Evolutionary conservation across 1,284 basidiomycete species (phyloP).

Genomic region (Cryptococcus amylolentus): DNA sequence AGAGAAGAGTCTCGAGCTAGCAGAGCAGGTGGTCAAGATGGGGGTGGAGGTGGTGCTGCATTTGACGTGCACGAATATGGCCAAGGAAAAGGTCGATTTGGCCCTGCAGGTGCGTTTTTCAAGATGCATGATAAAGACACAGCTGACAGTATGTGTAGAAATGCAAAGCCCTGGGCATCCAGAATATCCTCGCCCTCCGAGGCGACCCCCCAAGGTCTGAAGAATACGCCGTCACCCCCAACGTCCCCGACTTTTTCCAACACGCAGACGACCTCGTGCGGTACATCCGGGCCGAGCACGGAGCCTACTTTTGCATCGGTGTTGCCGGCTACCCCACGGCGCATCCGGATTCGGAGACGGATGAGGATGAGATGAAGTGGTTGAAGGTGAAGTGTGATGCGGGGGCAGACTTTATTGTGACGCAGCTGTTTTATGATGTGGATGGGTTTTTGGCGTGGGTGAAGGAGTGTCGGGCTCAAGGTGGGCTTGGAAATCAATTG

Average conservation of each 20-base stretch:
- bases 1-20: slow-evolving; percentile 81
- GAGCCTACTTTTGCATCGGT: slow-evolving; percentile 76
- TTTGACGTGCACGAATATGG: slow-evolving; percentile 97
- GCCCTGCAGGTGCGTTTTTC: slow-evolving; percentile 64
- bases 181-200: slow-evolving; percentile 86
- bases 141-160: slow-evolving; percentile 52
- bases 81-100: slow-evolving; percentile 77
- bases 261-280: slow-evolving; percentile 85
- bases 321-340: slow-evolving; percentile 84
- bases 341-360: slow-evolving; percentile 66
- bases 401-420: slow-evolving; percentile 92
- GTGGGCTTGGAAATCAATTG: slow-evolving; percentile 47
- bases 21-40: slow-evolving; percentile 58
- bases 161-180: slow-evolving; percentile 76
- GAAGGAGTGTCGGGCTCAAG: slow-evolving; percentile 64
- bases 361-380: slow-evolving; percentile 69
- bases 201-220: slow-evolving; percentile 92
- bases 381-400: slow-evolving; percentile 89
- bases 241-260: slow-evolving; percentile 78
- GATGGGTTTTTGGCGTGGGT: slow-evolving; percentile 78
- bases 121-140: neutral
- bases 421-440: slow-evolving; percentile 96
- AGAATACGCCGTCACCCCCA: slow-evolving; percentile 85
- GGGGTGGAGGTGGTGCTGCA: slow-evolving; percentile 75
- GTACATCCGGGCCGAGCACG: slow-evolving; percentile 85